Conservation (phyloP, 441 rosid genomes). For the Brassica hybrid region DNA sequence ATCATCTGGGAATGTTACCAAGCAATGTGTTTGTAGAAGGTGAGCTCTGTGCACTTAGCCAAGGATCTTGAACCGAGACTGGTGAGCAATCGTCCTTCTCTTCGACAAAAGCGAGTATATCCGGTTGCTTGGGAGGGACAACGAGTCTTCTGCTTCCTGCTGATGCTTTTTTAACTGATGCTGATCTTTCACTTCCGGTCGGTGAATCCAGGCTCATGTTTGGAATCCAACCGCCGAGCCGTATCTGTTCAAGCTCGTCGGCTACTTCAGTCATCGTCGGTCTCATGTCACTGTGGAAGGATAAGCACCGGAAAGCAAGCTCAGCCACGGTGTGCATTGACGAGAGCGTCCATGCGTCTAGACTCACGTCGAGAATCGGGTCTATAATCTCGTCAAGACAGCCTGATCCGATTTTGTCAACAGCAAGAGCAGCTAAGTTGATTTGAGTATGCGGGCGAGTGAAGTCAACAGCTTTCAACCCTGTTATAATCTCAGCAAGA, state of each 20-base stretch:
- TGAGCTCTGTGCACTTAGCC: slow-evolving; percentile 92
- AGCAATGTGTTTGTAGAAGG: slow-evolving; percentile 85
- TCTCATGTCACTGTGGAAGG: slow-evolving; percentile 80
- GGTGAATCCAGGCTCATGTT: slow-evolving; percentile 63
- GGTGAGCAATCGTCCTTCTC: slow-evolving; percentile 71
- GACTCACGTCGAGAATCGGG: slow-evolving; percentile 55
- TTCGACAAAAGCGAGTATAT: slow-evolving; percentile 47
- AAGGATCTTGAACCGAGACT: slow-evolving; percentile 83
- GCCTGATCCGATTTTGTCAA: slow-evolving; percentile 72
- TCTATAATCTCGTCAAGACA: slow-evolving; percentile 74
- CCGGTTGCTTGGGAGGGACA: slow-evolving; percentile 50
- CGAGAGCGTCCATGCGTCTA: slow-evolving; percentile 64
- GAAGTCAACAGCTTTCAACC: slow-evolving; percentile 82
- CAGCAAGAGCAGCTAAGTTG: slow-evolving; percentile 75
- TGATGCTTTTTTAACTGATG: slow-evolving; percentile 40
- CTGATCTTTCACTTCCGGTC: slow-evolving; percentile 38
- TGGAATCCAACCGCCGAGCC: slow-evolving; percentile 48
- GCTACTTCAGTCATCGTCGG: slow-evolving; percentile 91
- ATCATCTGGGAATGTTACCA: slow-evolving; percentile 60
- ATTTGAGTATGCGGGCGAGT: slow-evolving; percentile 68
- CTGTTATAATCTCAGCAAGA: slow-evolving; percentile 81
- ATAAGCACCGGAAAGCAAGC: slow-evolving; percentile 81
- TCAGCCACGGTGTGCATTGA: slow-evolving; percentile 77
- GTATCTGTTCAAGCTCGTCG: slow-evolving; percentile 69
- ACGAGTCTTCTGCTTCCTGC: slow-evolving; percentile 52